Conservation (phyloP, 176 grass and related monocot species). For the Oryza glumipatula region DNA sequence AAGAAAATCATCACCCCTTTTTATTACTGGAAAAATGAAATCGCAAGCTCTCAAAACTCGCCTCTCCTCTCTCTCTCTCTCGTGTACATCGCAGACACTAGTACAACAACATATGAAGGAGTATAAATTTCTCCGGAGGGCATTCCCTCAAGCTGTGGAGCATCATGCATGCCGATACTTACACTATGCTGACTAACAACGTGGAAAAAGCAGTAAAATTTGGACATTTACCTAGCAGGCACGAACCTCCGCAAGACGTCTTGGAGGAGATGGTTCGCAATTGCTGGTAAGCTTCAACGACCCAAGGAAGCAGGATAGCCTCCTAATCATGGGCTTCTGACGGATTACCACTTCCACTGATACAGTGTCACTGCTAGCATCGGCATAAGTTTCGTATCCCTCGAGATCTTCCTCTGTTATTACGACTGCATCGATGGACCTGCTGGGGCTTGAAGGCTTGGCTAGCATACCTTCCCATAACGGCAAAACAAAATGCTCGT, state of each 20-base stretch:
- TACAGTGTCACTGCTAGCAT: conserved; percentile 8
- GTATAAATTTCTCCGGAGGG: not conserved
- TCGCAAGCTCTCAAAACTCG: not conserved
- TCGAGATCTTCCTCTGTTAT: conserved; percentile 78
- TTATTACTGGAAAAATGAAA: conserved; percentile 16
- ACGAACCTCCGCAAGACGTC: conserved; percentile 53
- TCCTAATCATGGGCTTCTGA: conserved; percentile 61
- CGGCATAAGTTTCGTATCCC: conserved; percentile 56
- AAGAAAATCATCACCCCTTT: not conserved
- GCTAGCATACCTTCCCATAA: conserved; percentile 29
- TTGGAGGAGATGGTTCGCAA: conserved; percentile 42
- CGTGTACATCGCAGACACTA: not conserved
- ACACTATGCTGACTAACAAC: conserved; percentile 30
- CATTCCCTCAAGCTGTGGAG: conserved; percentile 17
- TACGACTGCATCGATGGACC: conserved; percentile 53
- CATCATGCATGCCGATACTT: conserved; percentile 33
- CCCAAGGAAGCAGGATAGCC: conserved; percentile 65
- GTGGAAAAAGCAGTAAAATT: conserved; percentile 2
- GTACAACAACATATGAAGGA: conserved; percentile 19
- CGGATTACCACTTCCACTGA: conserved; percentile 34
- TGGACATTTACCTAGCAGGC: conserved; percentile 46
- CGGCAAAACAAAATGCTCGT: conserved; percentile 48
- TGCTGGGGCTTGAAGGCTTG: conserved; percentile 40
- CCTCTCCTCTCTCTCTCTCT: not conserved
- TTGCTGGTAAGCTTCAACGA: conserved; percentile 54